Evolutionary conservation across 352 stramenopile species (phyloP), one percentile per base, ranked within the genome.

Genomic region (Phytophthora aleatoria): DNA sequence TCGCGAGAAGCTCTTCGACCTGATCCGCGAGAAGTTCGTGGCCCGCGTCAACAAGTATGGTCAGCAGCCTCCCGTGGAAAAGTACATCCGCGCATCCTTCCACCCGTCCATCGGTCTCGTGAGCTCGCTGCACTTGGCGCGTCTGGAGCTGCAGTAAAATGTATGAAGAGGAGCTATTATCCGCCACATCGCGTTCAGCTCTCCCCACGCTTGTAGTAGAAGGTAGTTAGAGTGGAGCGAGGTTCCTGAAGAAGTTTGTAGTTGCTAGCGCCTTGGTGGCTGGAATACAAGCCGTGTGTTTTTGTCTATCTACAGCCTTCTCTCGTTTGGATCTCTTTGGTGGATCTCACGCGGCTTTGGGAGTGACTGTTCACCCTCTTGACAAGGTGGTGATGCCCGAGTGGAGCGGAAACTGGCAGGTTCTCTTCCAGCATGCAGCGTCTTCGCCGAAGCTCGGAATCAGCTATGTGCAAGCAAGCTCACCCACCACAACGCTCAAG

Each of bases 1-100:
- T 75, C 92, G 94, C 43, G 67, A 73, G 33, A 81, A 89, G 44
- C 75, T 98, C 27, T 96, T 97, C 53, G 70, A 87, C 24, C 71
- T 90, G 35, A 89, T 94, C 61, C 86, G 83, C 62, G 71, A 83
- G 41, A 92, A 92, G 83, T 95, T 95, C 63, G 74, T 86, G 47
- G 73, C 77, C 27, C 75, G 76, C 33, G 63, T 94, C 16, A 95
- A 95, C 74, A 77, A 86, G 66, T 95, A 95, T 71, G 83, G 89
- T 28, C 64, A 73, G 62, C 88, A 93, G 71, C 87, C 87, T 33
- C 67, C 79, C 2, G 68, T 94, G 43, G 73, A 84, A 33, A 73
- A 79, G 56, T 94, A 93, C 73, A 95, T 95, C 67, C 84, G 83
- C 42, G 73, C 84, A 13, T 95, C 87, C 42, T 93, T 95, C 77